Evolutionary conservation across 1,139 yeast genomes (phyloP), one percentile per base, ranked within the genome.

Genomic region (Hyphopichia buzzinii): DNA sequence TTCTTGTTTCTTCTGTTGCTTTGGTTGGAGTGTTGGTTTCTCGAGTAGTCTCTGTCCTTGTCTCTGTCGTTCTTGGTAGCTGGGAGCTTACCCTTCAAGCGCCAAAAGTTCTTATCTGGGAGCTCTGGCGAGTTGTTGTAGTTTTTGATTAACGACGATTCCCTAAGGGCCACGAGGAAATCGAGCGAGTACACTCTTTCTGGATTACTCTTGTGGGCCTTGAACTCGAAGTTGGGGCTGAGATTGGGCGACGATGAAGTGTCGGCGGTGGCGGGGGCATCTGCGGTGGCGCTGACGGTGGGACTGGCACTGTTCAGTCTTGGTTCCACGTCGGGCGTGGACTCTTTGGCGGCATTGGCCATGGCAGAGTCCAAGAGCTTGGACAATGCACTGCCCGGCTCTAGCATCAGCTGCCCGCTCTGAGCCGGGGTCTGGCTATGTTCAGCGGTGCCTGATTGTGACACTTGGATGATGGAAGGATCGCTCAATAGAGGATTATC

Each of bases 341-440:
- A 48, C 39, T 72, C 78, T 40, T 64, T 67, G 30, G 77, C 77
- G 8, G 78, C 77, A 29, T 73, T 69, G 22, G 75, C 74, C 51
- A 66, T 64, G 21, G 72, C 72, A 2, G 68, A 61, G 38, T 66
- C 72, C 33, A 70, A 55, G 30, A 70, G 53, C 43, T 63, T 64
- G n/a, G 74, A 63, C 33, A 70, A 62, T 3, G 67, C 74, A 45
- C 58, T 65, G 12, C 66, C 57, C 3, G 72, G 64, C 25, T 57
- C 64, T 23, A 57, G 39, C 30, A 31, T 32, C n/a, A n/a, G 43
- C n/a, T 8, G 38, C 14, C 26, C 31, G 33, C 8, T 39, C 17
- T 17, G 17, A 17, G 8, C 16, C 17, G 26, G 32, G 19, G 15
- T 27, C 7, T 13, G 39, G 15, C 16, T n/a, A 17, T 29, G 29